phyloP scores from a whole-genome alignment of 2,329 filamentous ascomycete species.

The Phialophora macrospora region DNA sequence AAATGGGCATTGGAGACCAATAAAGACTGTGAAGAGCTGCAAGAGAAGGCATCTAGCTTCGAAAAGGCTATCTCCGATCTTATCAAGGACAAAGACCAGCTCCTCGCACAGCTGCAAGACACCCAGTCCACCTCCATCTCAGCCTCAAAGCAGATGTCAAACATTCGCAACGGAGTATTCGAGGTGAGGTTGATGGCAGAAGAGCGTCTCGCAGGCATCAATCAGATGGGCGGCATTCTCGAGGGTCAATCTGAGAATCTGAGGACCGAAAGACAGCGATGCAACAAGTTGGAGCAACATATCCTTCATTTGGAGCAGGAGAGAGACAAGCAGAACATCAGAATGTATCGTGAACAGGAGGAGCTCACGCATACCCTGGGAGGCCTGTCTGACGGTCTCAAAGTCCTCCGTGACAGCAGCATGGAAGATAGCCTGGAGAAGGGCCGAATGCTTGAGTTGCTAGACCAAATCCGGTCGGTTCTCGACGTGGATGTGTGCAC shows the following conservation, averaged over 20 bases:
- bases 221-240: slow-evolving; percentile 14
- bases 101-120: slow-evolving; percentile 20
- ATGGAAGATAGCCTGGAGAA: background rate
- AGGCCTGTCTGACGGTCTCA: slow-evolving; percentile 10
- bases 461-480: slow-evolving; percentile 6
- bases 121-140: slow-evolving; percentile 1
- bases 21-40: slow-evolving; percentile 32
- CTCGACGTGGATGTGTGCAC: slow-evolving; percentile 13
- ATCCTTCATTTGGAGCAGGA: slow-evolving; percentile 28
- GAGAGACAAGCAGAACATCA: slow-evolving; percentile 17
- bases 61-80: slow-evolving; percentile 12
- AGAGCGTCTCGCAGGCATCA: slow-evolving; percentile 2
- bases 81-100: slow-evolving; percentile 22
- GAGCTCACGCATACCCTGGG: slow-evolving; percentile 7
- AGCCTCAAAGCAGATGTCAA: slow-evolving; percentile 14
- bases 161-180: slow-evolving; percentile 11
- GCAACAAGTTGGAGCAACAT: slow-evolving; percentile 29
- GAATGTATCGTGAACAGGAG: slow-evolving; percentile 5
- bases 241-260: slow-evolving; percentile 16
- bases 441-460: slow-evolving; percentile 2
- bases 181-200: slow-evolving; percentile 19
- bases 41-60: slow-evolving; percentile 19
- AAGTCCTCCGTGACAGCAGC: background rate
- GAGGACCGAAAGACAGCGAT: slow-evolving; percentile 26
- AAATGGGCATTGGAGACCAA: slow-evolving; percentile 35